Evolutionary conservation across 2,329 filamentous ascomycete genomes (phyloP).

Genomic region (Chaetomiaceae sp.): DNA sequence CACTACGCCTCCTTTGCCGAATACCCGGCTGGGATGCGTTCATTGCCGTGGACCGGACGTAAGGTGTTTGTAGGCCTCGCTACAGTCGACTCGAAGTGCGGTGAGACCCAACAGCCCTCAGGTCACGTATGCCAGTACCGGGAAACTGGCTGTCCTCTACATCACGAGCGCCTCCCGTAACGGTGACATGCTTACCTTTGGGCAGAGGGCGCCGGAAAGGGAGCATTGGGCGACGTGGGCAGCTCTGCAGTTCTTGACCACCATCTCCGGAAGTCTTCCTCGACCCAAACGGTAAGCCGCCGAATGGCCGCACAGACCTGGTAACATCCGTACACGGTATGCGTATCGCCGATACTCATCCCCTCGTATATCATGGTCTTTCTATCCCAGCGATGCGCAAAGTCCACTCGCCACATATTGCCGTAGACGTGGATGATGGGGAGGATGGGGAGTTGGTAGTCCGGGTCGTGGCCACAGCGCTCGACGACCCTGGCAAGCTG

Average conservation of each 20-base stretch:
- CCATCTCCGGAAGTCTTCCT: slow-evolving; percentile 8
- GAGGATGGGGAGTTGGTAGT: slow-evolving; percentile 1
- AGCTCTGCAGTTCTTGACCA: slow-evolving; percentile 1
- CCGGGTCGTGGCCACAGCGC: slow-evolving; percentile 1
- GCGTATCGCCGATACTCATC: background rate
- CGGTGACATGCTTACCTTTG: background rate
- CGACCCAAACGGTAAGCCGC: slow-evolving; percentile 4
- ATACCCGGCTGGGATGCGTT: no score
- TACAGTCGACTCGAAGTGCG: no score
- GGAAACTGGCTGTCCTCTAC: no score
- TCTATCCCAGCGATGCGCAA: slow-evolving; percentile 10
- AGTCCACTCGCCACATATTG: slow-evolving; percentile 6
- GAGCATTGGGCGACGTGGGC: background rate
- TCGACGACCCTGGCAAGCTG: slow-evolving; percentile 5
- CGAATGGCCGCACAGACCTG: slow-evolving; percentile 9
- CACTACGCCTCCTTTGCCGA: no score
- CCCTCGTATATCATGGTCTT: slow-evolving; percentile 12
- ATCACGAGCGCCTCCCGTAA: background rate
- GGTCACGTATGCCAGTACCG: no score
- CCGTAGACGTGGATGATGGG: slow-evolving; percentile 9
- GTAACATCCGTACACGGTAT: slow-evolving; percentile 13
- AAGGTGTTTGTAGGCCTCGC: no score
- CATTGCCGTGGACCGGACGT: no score
- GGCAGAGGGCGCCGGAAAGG: background rate
- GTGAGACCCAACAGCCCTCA: no score